Conservation (phyloP, 1,139 yeast species). For the Pichia sp. region DNA sequence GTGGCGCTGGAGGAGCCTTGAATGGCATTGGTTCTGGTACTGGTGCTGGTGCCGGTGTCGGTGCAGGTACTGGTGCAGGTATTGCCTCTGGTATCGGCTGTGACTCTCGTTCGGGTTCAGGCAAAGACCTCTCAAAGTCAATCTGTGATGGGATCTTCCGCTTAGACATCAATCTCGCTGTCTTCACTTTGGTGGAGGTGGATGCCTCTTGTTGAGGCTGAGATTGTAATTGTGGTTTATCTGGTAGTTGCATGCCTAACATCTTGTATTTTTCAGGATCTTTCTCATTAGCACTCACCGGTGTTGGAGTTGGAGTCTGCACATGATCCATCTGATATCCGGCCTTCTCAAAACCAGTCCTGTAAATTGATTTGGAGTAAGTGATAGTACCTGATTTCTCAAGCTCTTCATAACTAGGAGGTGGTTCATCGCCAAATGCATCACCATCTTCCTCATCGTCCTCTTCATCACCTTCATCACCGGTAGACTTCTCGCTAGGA, state of each 20-base stretch:
- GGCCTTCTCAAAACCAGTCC: constrained; percentile 29
- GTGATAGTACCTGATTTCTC: constrained; percentile 26
- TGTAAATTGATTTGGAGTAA: constrained; percentile 26
- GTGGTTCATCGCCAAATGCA: constrained; percentile 17
- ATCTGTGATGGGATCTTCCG: constrained; percentile 23
- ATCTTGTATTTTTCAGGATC: neutral
- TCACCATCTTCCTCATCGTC: constrained; percentile 4
- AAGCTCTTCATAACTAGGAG: constrained; percentile 27
- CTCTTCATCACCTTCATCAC: constrained; percentile 7
- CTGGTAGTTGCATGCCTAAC: constrained; percentile 1
- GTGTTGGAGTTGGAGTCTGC: constrained; percentile 8
- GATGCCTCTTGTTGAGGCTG: neutral
- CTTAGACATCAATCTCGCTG: constrained; percentile 12
- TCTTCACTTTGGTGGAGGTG: neutral
- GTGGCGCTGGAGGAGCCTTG: too few relatives aligned
- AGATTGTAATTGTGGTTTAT: neutral
- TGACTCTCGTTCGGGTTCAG: too few relatives aligned
- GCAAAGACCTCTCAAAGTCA: constrained; percentile 2
- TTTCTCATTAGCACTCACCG: too few relatives aligned
- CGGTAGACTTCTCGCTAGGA: constrained; percentile 17
- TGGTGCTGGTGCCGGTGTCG: neutral
- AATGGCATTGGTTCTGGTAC: neutral
- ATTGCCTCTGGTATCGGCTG: neutral
- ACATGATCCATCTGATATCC: constrained; percentile 26
- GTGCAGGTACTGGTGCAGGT: neutral